Evolutionary conservation across 192 early-diverging fungal species (phyloP).

Genomic region (Backusella tarrabulga): DNA sequence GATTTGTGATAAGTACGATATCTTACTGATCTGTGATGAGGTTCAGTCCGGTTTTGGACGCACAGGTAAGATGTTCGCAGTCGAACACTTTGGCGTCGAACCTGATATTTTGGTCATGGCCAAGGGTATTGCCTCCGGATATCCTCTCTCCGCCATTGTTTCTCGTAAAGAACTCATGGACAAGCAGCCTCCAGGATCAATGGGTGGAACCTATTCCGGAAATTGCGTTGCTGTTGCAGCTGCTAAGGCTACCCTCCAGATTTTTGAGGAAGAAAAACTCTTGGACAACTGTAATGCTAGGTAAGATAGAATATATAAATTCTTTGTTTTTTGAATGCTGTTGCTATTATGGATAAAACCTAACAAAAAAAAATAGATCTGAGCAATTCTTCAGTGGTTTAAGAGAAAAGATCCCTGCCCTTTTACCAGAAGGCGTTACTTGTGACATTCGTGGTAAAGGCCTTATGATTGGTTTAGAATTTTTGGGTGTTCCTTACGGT

Average conservation of each 20-base stretch:
- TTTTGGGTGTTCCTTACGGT: constrained; percentile 32
- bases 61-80: constrained; percentile 47
- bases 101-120: constrained; percentile 50
- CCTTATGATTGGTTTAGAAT: constrained; percentile 47
- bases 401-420: constrained; percentile 19
- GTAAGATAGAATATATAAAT: constrained; percentile 1
- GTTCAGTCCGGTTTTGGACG: constrained; percentile 46
- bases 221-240: constrained; percentile 43
- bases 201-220: constrained; percentile 46
- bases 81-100: constrained; percentile 34
- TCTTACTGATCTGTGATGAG: constrained; percentile 43
- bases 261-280: constrained; percentile 42
- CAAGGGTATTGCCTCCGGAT: constrained; percentile 46
- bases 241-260: constrained; percentile 42
- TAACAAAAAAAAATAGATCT: constrained; percentile 25
- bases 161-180: constrained; percentile 42
- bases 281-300: constrained; percentile 38
- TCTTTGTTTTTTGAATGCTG: neutral
- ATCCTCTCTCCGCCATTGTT: constrained; percentile 42
- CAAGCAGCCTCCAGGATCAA: constrained; percentile 39
- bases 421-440: constrained; percentile 29
- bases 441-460: constrained; percentile 44
- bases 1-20: constrained; percentile 42
- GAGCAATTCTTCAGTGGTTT: constrained; percentile 38
- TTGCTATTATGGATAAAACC: neutral